Percentiles rank a stretch among this genome's conserved stretches.
Conservation (phyloP, 2,329 filamentous ascomycete species). For the Massarina eburnea region DNA sequence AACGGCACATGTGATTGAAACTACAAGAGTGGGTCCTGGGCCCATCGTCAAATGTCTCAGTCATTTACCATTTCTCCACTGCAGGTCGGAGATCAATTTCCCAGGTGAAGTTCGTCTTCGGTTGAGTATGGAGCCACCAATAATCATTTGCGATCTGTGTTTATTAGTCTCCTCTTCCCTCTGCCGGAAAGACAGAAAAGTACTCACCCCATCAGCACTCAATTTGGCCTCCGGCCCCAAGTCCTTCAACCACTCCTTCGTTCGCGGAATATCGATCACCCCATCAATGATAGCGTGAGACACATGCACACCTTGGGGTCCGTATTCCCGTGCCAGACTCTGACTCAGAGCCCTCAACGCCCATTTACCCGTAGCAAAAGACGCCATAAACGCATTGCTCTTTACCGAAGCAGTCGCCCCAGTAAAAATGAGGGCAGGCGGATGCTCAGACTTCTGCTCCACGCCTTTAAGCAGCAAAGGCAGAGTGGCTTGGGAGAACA, state of each 20-base stretch:
- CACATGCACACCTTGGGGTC: constrained; percentile 80
- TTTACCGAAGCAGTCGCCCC: constrained; percentile 81
- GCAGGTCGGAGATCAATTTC: constrained; percentile 80
- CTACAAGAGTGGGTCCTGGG: no score
- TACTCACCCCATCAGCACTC: constrained; percentile 69
- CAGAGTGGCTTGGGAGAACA: constrained; percentile 72
- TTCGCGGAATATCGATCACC: constrained; percentile 77
- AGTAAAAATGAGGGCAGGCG: constrained; percentile 81
- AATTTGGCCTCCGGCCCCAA: constrained; percentile 68
- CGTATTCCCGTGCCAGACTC: constrained; percentile 79
- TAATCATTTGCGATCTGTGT: constrained; percentile 80
- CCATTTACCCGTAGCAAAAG: constrained; percentile 80
- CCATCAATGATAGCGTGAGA: constrained; percentile 83
- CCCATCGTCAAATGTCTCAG: no score
- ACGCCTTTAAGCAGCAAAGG: constrained; percentile 70
- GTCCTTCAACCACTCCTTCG: constrained; percentile 61
- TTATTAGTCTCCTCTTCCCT: not conserved
- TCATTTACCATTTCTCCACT: constrained; percentile 80
- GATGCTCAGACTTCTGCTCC: constrained; percentile 54
- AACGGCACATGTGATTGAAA: no score
- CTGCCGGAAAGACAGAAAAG: constrained; percentile 2
- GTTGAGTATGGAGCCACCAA: constrained; percentile 82
- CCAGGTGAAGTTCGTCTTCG: constrained; percentile 75
- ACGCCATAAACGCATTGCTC: constrained; percentile 67
- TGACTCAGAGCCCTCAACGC: constrained; percentile 73